A percentile compares a stretch with the other conserved stretches of the same genome.
phyloP scores from a whole-genome alignment of 176 grass and related monocot species.

The Ananas comosus region DNA sequence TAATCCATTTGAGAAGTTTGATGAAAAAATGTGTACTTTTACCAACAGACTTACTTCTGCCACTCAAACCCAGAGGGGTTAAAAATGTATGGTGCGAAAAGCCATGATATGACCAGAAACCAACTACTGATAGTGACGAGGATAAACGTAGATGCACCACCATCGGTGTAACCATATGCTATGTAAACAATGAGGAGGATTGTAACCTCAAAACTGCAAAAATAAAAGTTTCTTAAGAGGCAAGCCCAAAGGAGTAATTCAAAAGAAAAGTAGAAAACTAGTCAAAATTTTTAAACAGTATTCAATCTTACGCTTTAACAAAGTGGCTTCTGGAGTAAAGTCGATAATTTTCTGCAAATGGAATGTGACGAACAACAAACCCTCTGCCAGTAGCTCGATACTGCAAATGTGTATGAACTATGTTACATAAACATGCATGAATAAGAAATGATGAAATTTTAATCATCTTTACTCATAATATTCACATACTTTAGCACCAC shows the following conservation, averaged over 20 bases:
- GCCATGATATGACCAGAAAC: conserved; percentile 88
- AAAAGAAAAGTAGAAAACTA: neutral
- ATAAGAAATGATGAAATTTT: neutral
- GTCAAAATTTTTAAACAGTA: neutral
- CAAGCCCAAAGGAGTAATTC: neutral
- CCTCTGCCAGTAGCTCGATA: conserved; percentile 91
- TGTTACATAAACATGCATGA: neutral
- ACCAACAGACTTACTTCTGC: conserved; percentile 70
- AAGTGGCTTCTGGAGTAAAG: conserved; percentile 95
- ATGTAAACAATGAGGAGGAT: conserved; percentile 85
- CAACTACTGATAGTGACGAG: conserved; percentile 92
- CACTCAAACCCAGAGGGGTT: conserved; percentile 99
- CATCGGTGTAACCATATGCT: conserved; percentile 76
- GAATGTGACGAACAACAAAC: conserved; percentile 93
- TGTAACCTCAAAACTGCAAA: conserved; percentile 86
- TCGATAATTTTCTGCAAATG: conserved; percentile 94
- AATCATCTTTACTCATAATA: neutral
- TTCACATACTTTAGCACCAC: conserved; percentile 65
- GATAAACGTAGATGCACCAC: conserved; percentile 75
- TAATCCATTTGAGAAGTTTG: neutral
- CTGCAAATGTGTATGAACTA: conserved; percentile 27
- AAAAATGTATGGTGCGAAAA: conserved; percentile 97
- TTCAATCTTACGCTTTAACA: conserved; percentile 78
- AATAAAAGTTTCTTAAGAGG: neutral
- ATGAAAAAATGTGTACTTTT: conserved; percentile 2